Evolutionary conservation across 1,284 basidiomycete species (phyloP), one percentile per base, ranked within the genome.

Genomic region (Gomphus bonarii): DNA sequence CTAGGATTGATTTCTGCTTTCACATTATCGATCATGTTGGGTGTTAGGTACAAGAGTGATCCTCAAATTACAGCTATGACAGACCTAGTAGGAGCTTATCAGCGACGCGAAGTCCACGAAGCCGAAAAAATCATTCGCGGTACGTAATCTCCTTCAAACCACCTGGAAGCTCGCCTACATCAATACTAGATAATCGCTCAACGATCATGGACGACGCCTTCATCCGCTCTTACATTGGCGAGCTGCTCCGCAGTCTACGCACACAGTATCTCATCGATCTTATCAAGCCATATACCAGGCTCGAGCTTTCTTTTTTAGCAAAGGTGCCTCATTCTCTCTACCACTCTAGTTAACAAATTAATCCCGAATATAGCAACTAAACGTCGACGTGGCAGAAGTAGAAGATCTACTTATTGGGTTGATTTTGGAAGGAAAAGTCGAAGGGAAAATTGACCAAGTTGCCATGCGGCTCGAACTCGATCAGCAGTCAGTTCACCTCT

Each of bases 11-110:
- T 22, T 20, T 20, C n/a, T 33, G 18, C 20, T 35, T 1, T 11
- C 20, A 10, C 31, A 0, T 40, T n/a, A 35, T 16, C 12, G 14
- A 36, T n/a, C n/a, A 3, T 20, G n/a, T 25, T 54, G 42, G 51
- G 11, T 25, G 35, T 4, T 65, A 93, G 90, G 58, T 99, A 99
- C 73, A 97, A 97, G 76, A 92, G 84, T 60, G 91, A 99, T 66
- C 85, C 92, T 7, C 87, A 99, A 69, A 99, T 99, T 66, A 89
- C 88, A 53, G 95, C 97, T 1, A 98, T 99, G 95, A 98, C 95
- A 0, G 89, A 91, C 65, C 78, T 99, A 6, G 95, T 99, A 4
- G 84, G 91, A 55, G 97, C 97, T 0, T 99, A 98, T 70, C 95
- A 99, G 68, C 81, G 88, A 40, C 82, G 95, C 60, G 95, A 99